These are phyloP conservation scores for Stenogyne calaminthoides DNA, from an alignment of 305 asterid genomes.

Conservation along the genomic window DNA sequence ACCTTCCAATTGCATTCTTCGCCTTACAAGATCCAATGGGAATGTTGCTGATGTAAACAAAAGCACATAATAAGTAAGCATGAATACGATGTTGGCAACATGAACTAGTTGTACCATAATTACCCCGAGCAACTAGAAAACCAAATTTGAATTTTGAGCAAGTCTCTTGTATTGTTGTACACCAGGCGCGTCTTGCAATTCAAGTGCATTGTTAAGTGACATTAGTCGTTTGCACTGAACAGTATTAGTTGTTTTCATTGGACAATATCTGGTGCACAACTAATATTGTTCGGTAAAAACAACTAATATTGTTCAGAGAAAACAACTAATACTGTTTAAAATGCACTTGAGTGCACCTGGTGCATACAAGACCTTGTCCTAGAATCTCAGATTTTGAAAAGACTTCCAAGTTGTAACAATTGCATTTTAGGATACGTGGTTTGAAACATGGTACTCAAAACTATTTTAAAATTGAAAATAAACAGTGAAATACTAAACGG, in stretches of 20 bases:
- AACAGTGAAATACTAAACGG: not conserved
- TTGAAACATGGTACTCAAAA: not conserved
- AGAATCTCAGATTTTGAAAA: not conserved
- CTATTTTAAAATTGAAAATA: not conserved
- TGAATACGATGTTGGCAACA: not conserved
- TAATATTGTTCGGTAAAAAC: too few relatives aligned
- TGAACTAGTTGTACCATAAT: not conserved
- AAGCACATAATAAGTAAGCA: not conserved
- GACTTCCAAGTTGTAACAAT: not conserved
- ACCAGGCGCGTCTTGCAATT: too few relatives aligned
- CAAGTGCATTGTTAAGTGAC: too few relatives aligned
- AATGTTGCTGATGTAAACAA: slow-evolving; percentile 60
- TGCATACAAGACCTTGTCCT: not conserved
- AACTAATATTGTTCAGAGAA: too few relatives aligned
- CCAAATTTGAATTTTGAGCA: too few relatives aligned
- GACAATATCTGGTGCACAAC: too few relatives aligned
- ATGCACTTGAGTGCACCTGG: too few relatives aligned
- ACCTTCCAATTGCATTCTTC: slow-evolving; percentile 98
- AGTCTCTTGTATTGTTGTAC: too few relatives aligned
- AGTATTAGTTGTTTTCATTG: too few relatives aligned
- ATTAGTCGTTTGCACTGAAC: too few relatives aligned
- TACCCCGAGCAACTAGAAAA: too few relatives aligned
- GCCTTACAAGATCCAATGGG: slow-evolving; percentile 95
- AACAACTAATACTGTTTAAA: too few relatives aligned
- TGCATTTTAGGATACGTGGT: not conserved